A percentile compares a stretch with the other conserved stretches of the same genome.
Conservation (phyloP, 192 early-diverging fungal genomes). For the Linnemannia exigua region DNA sequence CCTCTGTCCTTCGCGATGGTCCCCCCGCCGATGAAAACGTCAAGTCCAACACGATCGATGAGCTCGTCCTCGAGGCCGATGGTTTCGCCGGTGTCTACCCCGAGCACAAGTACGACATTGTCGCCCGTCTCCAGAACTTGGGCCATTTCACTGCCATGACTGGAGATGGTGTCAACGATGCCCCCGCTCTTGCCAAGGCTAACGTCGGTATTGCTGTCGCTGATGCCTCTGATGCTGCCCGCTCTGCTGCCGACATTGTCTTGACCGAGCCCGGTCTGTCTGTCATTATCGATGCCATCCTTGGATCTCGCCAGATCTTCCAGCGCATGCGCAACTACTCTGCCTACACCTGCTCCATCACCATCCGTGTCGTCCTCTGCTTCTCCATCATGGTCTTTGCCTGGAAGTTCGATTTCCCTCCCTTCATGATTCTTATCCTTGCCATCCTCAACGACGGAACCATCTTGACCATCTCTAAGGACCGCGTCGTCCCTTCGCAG, state of each 20-base stretch:
- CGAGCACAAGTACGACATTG: constrained; percentile 98
- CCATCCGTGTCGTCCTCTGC: constrained; percentile 82
- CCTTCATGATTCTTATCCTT: constrained; percentile 89
- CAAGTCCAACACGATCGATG: constrained; percentile 51
- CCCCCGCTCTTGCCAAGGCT: constrained; percentile 81
- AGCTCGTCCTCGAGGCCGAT: constrained; percentile 57
- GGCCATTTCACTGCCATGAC: constrained; percentile 89
- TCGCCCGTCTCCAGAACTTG: constrained; percentile 88
- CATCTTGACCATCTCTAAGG: constrained; percentile 93
- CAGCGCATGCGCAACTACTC: constrained; percentile 96
- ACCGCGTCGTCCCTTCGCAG: constrained; percentile 85
- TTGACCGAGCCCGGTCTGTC: constrained; percentile 84
- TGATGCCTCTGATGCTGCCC: constrained; percentile 82
- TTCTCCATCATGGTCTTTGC: constrained; percentile 82
- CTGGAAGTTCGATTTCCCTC: constrained; percentile 87
- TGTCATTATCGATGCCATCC: constrained; percentile 93
- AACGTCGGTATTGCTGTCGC: constrained; percentile 87
- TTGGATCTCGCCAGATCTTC: constrained; percentile 93
- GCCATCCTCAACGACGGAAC: constrained; percentile 95
- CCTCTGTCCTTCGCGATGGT: constrained; percentile 70
- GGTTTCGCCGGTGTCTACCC: constrained; percentile 82
- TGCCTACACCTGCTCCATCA: constrained; percentile 93
- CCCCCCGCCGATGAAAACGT: constrained; percentile 67
- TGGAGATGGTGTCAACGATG: constrained; percentile 91
- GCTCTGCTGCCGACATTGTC: constrained; percentile 84